Conservation (phyloP, 31 red algal genomes). For the Endocladia muricata region DNA sequence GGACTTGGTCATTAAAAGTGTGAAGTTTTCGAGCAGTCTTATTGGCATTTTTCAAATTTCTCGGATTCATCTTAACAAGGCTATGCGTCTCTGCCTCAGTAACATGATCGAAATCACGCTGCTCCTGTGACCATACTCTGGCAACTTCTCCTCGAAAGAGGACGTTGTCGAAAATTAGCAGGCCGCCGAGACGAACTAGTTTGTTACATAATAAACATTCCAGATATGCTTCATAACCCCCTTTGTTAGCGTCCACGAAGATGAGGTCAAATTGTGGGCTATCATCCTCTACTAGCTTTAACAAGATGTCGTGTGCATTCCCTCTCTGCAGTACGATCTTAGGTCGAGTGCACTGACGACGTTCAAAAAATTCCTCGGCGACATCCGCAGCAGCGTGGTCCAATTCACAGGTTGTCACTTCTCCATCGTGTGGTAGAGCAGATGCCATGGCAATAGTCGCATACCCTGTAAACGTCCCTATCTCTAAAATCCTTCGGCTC, state of each 20-base stretch:
- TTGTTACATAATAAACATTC: slow-evolving; percentile 38
- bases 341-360: background rate
- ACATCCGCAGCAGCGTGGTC: slow-evolving; percentile 58
- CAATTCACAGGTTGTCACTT: slow-evolving; percentile 63
- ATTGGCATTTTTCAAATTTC: slow-evolving; percentile 30
- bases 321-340: slow-evolving; percentile 50
- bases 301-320: slow-evolving; percentile 25
- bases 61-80: slow-evolving; percentile 9
- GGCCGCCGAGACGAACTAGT: slow-evolving; percentile 52
- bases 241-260: slow-evolving; percentile 85
- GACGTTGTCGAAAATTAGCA: slow-evolving; percentile 71
- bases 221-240: slow-evolving; percentile 56
- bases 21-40: slow-evolving; percentile 47
- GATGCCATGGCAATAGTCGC: slow-evolving; percentile 68
- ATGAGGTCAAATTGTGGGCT: slow-evolving; percentile 69
- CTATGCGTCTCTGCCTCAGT: background rate
- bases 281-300: background rate
- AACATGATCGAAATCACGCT: too few species aligned
- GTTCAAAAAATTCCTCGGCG: slow-evolving; percentile 48
- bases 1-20: slow-evolving; percentile 57
- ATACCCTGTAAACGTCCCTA: slow-evolving; percentile 91
- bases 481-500: slow-evolving; percentile 62
- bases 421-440: slow-evolving; percentile 30
- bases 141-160: slow-evolving; percentile 70
- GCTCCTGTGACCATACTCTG: slow-evolving; percentile 25